A percentile compares a stretch with the other conserved stretches of the same genome.
These are phyloP conservation scores for Penicillium ucsense DNA, from an alignment of 495 filamentous ascomycete genomes.

Conservation along the genomic window DNA sequence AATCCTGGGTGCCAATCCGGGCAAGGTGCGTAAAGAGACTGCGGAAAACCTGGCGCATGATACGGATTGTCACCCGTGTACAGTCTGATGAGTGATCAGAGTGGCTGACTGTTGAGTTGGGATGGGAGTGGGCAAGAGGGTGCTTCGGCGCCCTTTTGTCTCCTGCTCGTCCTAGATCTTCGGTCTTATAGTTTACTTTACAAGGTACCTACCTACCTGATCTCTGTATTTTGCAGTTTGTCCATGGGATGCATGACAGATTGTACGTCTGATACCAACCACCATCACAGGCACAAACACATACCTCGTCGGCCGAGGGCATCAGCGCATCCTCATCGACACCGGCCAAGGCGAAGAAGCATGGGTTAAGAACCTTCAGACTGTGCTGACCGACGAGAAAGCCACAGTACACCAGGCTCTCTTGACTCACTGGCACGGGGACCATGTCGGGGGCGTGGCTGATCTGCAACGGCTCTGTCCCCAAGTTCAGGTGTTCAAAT, in stretches of 20 bases:
- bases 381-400: slow-evolving; percentile 54
- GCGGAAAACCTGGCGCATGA: too few relatives aligned
- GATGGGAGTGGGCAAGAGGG: too few relatives aligned
- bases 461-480: slow-evolving; percentile 58
- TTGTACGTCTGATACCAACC: neutral
- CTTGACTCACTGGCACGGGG: slow-evolving; percentile 84
- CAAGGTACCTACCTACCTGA: slow-evolving; percentile 28
- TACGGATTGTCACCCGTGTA: too few relatives aligned
- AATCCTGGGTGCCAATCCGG: slow-evolving; percentile 73
- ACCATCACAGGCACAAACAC: slow-evolving; percentile 63
- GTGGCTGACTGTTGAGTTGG: too few relatives aligned
- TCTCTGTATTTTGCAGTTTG: neutral
- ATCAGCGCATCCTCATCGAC: slow-evolving; percentile 63
- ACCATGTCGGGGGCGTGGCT: slow-evolving; percentile 67
- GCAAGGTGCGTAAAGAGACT: slow-evolving; percentile 44
- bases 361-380: slow-evolving; percentile 50
- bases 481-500: slow-evolving; percentile 41
- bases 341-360: slow-evolving; percentile 60
- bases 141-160: too few relatives aligned
- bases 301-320: slow-evolving; percentile 67
- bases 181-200: slow-evolving; percentile 34
- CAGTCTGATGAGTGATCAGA: too few relatives aligned
- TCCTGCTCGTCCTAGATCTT: neutral
- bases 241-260: neutral
- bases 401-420: slow-evolving; percentile 54